A percentile compares a stretch with the other conserved stretches of the same genome.
Evolutionary conservation across 1,284 basidiomycete genomes (phyloP).

Genomic region (Uromyces viciae-fabae): DNA sequence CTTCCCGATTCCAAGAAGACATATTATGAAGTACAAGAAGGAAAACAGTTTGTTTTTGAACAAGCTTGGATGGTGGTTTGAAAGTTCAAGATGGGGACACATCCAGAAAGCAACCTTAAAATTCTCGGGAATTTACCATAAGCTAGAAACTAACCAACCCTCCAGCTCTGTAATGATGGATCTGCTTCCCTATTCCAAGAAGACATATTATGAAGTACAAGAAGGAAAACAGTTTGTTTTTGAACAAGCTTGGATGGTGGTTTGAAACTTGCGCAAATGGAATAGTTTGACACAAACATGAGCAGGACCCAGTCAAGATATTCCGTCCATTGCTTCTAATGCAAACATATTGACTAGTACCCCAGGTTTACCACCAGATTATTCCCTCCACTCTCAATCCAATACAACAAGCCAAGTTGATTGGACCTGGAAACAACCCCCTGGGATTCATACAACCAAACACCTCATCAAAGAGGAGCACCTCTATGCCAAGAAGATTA

Average conservation of each 20-base stretch:
- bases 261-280: no score
- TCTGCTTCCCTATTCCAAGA: background rate
- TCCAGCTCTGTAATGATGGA: background rate
- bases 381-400: no score
- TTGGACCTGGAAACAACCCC: background rate
- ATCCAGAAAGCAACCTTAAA: background rate
- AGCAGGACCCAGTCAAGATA: no score
- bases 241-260: conserved; percentile 4
- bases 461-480: background rate
- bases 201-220: conserved; percentile 1
- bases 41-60: background rate
- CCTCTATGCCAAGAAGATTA: background rate
- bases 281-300: no score
- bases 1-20: background rate
- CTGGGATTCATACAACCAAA: background rate
- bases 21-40: conserved; percentile 14
- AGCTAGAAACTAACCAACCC: background rate
- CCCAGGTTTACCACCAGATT: no score
- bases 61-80: background rate
- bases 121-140: background rate
- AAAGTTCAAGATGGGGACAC: background rate
- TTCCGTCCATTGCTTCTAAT: no score
- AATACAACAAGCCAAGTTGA: no score
- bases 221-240: conserved; percentile 5
- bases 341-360: no score